phyloP scores from a whole-genome alignment of 208 protist genomes.

The Trichomonas vaginalis region DNA sequence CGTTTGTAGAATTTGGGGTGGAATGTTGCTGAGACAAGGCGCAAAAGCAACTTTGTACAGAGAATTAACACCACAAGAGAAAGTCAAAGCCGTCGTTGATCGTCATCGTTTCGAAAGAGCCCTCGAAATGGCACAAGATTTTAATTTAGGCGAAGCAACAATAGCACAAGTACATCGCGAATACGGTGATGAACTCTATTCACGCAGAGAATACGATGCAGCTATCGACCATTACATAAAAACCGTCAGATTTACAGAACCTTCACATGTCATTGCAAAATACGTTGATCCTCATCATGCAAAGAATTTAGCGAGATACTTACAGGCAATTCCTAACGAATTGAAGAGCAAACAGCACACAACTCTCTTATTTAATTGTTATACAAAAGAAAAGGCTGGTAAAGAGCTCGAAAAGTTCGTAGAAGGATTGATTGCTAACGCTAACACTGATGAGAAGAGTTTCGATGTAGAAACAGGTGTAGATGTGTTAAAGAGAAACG shows the following conservation, averaged over 20 bases:
- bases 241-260: background rate
- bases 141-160: background rate
- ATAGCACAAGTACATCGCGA: background rate
- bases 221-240: background rate
- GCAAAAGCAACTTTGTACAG: background rate
- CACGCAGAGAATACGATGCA: background rate
- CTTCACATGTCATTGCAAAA: slow-evolving; percentile 13
- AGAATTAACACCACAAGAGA: background rate
- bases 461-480: slow-evolving; percentile 17
- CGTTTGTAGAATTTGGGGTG: background rate
- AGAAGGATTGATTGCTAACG: background rate
- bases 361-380: slow-evolving; percentile 5
- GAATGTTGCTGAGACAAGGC: background rate
- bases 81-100: background rate
- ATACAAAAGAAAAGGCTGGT: background rate
- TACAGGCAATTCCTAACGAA: background rate
- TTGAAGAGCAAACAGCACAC: background rate
- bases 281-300: background rate
- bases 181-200: background rate
- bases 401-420: background rate
- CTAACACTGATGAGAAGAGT: background rate
- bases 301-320: background rate
- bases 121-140: background rate
- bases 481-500: background rate
- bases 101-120: background rate